Evolutionary conservation across 2,329 filamentous ascomycete species (phyloP).

Genomic region (Fusarium camptoceras): DNA sequence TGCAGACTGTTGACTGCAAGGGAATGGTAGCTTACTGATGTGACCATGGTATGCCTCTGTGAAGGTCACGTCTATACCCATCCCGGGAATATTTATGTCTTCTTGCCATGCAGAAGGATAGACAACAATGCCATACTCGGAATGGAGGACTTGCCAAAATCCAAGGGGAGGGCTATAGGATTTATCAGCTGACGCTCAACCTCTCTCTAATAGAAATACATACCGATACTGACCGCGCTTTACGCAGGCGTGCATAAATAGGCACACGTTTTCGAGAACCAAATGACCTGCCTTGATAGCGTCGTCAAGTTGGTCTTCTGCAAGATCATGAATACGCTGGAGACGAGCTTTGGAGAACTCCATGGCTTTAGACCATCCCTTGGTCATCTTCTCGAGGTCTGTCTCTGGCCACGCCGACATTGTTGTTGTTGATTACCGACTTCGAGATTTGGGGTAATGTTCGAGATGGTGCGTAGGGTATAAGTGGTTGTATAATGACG

Average conservation of each 20-base stretch:
- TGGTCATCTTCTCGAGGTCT: slow-evolving; percentile 52
- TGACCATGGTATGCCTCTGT: slow-evolving; percentile 54
- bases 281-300: slow-evolving; percentile 51
- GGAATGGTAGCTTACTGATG: slow-evolving; percentile 47
- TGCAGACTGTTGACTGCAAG: background rate
- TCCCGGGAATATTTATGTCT: slow-evolving; percentile 49
- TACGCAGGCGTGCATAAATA: slow-evolving; percentile 56
- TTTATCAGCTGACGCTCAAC: slow-evolving; percentile 1
- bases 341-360: slow-evolving; percentile 52
- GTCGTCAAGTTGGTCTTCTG: slow-evolving; percentile 50
- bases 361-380: slow-evolving; percentile 55
- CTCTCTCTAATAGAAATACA: background rate
- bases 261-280: slow-evolving; percentile 54
- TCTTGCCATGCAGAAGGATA: slow-evolving; percentile 56
- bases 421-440: slow-evolving; percentile 1
- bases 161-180: slow-evolving; percentile 50
- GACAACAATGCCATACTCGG: slow-evolving; percentile 56
- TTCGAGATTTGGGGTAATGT: background rate
- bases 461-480: background rate
- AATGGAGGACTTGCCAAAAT: slow-evolving; percentile 54
- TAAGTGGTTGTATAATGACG: background rate
- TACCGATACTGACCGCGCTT: slow-evolving; percentile 55
- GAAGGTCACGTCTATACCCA: slow-evolving; percentile 52
- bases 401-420: slow-evolving; percentile 46
- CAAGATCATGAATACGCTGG: slow-evolving; percentile 48